Conservation (phyloP, 2,329 filamentous ascomycete genomes). For the Metarhizium sp. region DNA sequence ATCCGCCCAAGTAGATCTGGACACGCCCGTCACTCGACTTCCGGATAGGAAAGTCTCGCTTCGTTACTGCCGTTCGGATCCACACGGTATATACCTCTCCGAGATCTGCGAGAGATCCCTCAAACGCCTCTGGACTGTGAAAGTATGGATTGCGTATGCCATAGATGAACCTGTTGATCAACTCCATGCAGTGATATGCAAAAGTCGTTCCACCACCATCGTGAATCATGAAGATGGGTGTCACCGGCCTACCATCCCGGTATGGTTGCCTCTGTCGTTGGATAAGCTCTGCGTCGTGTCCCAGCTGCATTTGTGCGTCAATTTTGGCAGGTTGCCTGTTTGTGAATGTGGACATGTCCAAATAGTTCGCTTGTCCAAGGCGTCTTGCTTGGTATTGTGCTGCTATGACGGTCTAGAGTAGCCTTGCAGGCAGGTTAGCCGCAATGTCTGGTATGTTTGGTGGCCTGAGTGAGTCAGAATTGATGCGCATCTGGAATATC, state of each 20-base stretch:
- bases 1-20: slow-evolving; percentile 42
- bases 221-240: slow-evolving; percentile 48
- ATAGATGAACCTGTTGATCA: slow-evolving; percentile 38
- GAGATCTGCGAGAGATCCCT: slow-evolving; percentile 46
- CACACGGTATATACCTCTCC: slow-evolving; percentile 37
- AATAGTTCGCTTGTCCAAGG: not conserved
- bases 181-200: slow-evolving; percentile 44
- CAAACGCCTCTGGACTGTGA: slow-evolving; percentile 34
- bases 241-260: slow-evolving; percentile 12
- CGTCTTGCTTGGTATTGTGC: too few species aligned
- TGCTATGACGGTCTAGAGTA: too few species aligned
- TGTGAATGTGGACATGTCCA: not conserved
- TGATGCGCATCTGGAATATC: too few species aligned
- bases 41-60: slow-evolving; percentile 17
- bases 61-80: slow-evolving; percentile 29
- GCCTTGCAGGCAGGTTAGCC: too few species aligned
- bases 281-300: slow-evolving; percentile 20
- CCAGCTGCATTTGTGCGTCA: not conserved
- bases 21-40: slow-evolving; percentile 17
- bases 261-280: slow-evolving; percentile 23
- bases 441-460: too few species aligned
- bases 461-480: too few species aligned
- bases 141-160: slow-evolving; percentile 48
- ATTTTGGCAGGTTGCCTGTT: not conserved
- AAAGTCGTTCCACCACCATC: slow-evolving; percentile 53